phyloP scores from a whole-genome alignment of 495 filamentous ascomycete genomes.

The Daldinia grandis region DNA sequence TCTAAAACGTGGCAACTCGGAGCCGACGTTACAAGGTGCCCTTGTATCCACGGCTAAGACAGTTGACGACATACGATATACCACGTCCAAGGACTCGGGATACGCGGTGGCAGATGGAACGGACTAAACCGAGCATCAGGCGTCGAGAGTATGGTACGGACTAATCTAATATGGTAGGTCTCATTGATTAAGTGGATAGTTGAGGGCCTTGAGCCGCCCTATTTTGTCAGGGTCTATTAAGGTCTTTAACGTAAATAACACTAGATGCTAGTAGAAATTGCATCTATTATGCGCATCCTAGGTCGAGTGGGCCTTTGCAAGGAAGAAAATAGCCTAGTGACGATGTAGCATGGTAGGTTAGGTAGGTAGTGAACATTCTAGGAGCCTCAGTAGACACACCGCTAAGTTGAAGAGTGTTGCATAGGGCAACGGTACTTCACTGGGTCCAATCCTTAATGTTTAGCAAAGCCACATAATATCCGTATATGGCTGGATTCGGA shows the following conservation, averaged over 20 bases:
- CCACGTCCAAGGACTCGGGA: constrained; percentile 29
- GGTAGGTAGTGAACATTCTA: not conserved
- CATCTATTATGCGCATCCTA: constrained; percentile 2
- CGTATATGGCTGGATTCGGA: not conserved
- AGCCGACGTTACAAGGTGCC: constrained; percentile 1
- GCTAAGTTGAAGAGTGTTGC: constrained; percentile 3
- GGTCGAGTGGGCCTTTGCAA: constrained; percentile 4
- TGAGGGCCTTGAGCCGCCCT: not conserved
- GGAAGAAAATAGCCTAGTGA: not conserved
- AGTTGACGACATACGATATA: constrained; percentile 7
- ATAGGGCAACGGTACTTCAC: constrained; percentile 1
- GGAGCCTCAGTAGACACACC: not conserved
- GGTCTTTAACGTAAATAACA: not conserved
- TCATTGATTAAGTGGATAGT: constrained; percentile 4
- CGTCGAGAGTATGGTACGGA: constrained; percentile 4
- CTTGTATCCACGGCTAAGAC: constrained; percentile 6
- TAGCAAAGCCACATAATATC: not conserved
- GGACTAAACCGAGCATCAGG: constrained; percentile 1
- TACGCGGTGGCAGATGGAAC: not conserved
- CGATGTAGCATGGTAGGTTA: not conserved
- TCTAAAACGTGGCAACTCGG: constrained; percentile 6
- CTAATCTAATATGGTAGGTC: constrained; percentile 8
- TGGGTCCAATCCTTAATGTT: not conserved
- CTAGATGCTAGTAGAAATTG: constrained; percentile 1
- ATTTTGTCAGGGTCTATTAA: not conserved